Evolutionary conservation across 1,284 basidiomycete species (phyloP), one percentile per base, ranked within the genome.

Genomic region (Ganoderma sp.): DNA sequence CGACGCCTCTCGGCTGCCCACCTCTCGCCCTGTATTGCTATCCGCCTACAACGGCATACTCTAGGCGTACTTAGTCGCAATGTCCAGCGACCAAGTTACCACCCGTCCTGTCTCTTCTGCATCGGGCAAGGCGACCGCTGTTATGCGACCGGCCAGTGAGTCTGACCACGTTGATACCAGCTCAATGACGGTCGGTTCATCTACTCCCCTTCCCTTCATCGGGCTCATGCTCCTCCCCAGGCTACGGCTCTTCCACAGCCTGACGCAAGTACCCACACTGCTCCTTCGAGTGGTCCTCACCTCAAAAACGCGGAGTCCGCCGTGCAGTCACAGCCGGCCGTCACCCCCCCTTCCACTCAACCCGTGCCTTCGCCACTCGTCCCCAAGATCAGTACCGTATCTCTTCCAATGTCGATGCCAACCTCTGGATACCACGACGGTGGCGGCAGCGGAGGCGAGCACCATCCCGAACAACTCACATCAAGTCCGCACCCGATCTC

Each of bases 321-420:
- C 39, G 28, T 61, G 59, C 65, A 64, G 39, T 50, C 45, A 3
- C 34, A 37, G 17, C 57, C 25, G 2, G 52, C 60, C 41, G 62
- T 67, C 54, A 58, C 63, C 54, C 45, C 63, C 7, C 67, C 67
- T n/a, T 67, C 63, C 59, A 69, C 42, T 52, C 69, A 67, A 58
- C 65, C 69, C 9, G 63, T 64, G 5, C 69, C 67, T 1, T 42
- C 62, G 41, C 65, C 67, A 42, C n/a, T 41, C 41, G 57, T 34
- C 41, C 57, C 66, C 39, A 39, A 60, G 39, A 71, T 71, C 66
- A 25, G 39, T 17, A 66, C 65, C 7, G 22, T 52, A 37, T 69
- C 57, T 17, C 54, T 37, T 7, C 17, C 61, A 63, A 61, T 28
- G 41, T 14, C 45, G 9, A 37, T 22, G 64, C 65, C 37, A 64